Evolutionary conservation across 805 yeast genomes (phyloP).

Genomic region (Starmerella asiatica): DNA sequence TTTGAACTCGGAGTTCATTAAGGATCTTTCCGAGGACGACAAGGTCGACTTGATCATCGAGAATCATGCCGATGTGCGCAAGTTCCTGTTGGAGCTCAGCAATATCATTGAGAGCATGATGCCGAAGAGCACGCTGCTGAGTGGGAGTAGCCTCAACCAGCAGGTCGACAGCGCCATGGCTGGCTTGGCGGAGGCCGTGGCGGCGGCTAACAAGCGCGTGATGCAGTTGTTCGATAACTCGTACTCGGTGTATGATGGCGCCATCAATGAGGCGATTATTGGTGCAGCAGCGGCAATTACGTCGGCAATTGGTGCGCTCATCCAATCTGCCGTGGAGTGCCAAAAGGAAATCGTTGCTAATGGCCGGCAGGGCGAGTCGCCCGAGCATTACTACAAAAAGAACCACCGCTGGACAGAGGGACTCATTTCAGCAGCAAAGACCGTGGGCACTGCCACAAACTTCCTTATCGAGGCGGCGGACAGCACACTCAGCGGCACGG

Average conservation of each 20-base stretch:
- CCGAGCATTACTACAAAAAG: conserved; percentile 68
- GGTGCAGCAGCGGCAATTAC: conserved; percentile 71
- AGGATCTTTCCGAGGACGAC: conserved; percentile 36
- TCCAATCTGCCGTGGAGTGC: conserved; percentile 63
- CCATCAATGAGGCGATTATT: conserved; percentile 63
- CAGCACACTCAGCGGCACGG: conserved; percentile 53
- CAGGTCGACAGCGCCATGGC: conserved; percentile 65
- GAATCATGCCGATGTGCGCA: conserved; percentile 63
- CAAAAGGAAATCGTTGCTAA: conserved; percentile 68
- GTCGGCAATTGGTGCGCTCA: conserved; percentile 57
- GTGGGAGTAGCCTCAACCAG: conserved; percentile 39
- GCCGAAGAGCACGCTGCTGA: conserved; percentile 29
- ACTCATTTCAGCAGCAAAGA: conserved; percentile 72
- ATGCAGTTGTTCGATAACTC: conserved; percentile 37
- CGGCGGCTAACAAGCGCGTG: conserved; percentile 49
- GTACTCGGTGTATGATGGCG: conserved; percentile 38
- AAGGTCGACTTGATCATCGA: conserved; percentile 65
- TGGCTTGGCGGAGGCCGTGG: conserved; percentile 57
- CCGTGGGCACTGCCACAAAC: conserved; percentile 73
- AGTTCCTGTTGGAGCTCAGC: conserved; percentile 46
- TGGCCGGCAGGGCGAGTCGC: conserved; percentile 51
- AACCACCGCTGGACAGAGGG: conserved; percentile 93
- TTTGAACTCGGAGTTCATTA: conserved; percentile 40
- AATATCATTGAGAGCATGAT: conserved; percentile 44
- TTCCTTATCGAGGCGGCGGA: conserved; percentile 76